These are phyloP conservation scores for Phytophthora lateralis DNA, from an alignment of 352 stramenopile species.

Conservation along the genomic window DNA sequence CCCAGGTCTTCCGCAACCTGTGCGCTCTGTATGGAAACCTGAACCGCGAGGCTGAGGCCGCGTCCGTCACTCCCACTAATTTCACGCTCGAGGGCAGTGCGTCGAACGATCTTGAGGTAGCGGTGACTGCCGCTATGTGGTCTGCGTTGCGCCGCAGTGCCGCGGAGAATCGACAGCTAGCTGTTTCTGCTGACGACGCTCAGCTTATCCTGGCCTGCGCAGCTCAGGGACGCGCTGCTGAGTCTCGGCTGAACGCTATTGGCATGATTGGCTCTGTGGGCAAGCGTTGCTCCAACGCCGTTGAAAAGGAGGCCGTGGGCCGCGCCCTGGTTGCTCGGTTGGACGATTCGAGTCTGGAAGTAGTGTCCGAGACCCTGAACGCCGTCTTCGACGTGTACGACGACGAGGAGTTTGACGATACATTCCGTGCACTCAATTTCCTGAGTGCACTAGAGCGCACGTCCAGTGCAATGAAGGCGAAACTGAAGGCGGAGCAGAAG, in stretches of 20 bases:
- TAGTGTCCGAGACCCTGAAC: constrained; percentile 86
- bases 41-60: constrained; percentile 42
- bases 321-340: constrained; percentile 62
- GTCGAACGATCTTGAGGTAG: constrained; percentile 69
- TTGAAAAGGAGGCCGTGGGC: constrained; percentile 79
- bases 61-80: constrained; percentile 29
- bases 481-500: constrained; percentile 81
- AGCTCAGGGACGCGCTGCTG: constrained; percentile 62
- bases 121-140: constrained; percentile 74
- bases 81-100: constrained; percentile 43
- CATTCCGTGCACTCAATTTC: constrained; percentile 71
- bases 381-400: constrained; percentile 88
- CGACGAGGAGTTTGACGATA: constrained; percentile 79
- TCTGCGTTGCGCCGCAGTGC: constrained; percentile 69
- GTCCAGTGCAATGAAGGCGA: constrained; percentile 62
- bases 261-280: constrained; percentile 81
- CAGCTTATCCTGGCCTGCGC: constrained; percentile 72
- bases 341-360: constrained; percentile 74
- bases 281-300: constrained; percentile 60
- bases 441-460: constrained; percentile 70
- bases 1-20: constrained; percentile 81
- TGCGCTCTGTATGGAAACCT: constrained; percentile 77
- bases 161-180: constrained; percentile 54
- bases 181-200: constrained; percentile 63
- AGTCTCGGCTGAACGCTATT: constrained; percentile 78